A percentile compares a stretch with the other conserved stretches of the same genome.
Evolutionary conservation across 75 land plant genomes (phyloP).

Genomic region (Pinus tabuliformis): DNA sequence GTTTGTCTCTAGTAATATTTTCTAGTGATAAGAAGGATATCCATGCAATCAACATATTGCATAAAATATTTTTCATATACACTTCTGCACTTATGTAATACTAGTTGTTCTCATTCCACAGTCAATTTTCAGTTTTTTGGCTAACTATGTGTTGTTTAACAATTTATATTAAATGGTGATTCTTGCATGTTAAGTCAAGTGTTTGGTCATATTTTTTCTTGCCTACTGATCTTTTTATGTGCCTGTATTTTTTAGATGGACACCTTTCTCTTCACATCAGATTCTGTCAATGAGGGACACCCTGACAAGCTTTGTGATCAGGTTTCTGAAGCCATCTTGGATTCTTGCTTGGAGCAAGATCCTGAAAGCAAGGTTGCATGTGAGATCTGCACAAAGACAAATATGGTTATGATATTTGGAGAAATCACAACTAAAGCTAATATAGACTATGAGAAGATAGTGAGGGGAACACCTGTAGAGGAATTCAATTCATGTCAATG

Average conservation of each 20-base stretch:
- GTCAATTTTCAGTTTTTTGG: too few species aligned
- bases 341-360: constrained; percentile 50
- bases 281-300: constrained; percentile 61
- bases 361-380: constrained; percentile 62
- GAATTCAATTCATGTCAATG: constrained; percentile 40
- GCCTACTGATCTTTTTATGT: too few species aligned
- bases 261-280: constrained; percentile 54
- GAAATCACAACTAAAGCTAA: constrained; percentile 54
- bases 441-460: constrained; percentile 51
- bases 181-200: too few species aligned
- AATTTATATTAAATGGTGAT: too few species aligned
- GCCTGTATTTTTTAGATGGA: constrained; percentile 23
- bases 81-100: too few species aligned
- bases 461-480: constrained; percentile 47
- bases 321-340: constrained; percentile 52
- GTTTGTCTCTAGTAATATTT: too few species aligned
- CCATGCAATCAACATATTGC: too few species aligned
- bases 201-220: too few species aligned
- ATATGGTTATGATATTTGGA: constrained; percentile 56
- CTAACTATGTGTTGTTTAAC: too few species aligned
- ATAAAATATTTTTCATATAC: too few species aligned
- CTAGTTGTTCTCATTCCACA: too few species aligned
- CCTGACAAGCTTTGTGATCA: constrained; percentile 62
- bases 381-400: constrained; percentile 50
- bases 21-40: too few species aligned